Base-by-base conservation (phyloP, 2,329 filamentous ascomycete genomes). In the Exophiala viscosa region DNA sequence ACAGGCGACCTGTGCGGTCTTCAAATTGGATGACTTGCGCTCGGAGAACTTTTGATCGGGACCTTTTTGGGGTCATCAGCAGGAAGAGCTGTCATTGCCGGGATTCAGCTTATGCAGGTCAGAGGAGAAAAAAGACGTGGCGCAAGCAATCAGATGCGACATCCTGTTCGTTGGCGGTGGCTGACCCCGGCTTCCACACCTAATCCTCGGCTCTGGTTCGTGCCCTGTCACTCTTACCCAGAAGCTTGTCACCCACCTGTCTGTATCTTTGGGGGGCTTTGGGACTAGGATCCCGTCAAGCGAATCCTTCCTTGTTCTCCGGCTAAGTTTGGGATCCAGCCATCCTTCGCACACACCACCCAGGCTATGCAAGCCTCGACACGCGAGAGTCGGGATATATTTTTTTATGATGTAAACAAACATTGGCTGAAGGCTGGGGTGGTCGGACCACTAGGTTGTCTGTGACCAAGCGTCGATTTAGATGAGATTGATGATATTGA, bases 101-200 rank as follows among this genome's bases (percentile, higher is more conserved):
- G 40, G 18, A 28, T 23, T n/a, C 18, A 20, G 46, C 54, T 46
- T 28, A 47, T 47, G 54, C 54, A 42, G 35, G 28, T 44, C 35
- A 34, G 42, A 50, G 54, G 41, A 39, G 49, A 38, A n/a, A 14
- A 34, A n/a, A 31, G 31, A 17, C n/a, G 45, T 42, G 40, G 40
- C 40, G 40, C 43, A 45, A 33, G 41, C 49, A 56, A 56, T 56
- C 46, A 56, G 45, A 49, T 33, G 49, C 41, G 54, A 50, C 49
- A 15, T 41, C 41, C 18, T 38, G 40, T 36, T 42, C 20, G 48
- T 43, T 48, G 41, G 28, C 40, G 43, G 50, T 50, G 54, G 49
- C 49, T 50, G 46, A 56, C 50, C 50, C 53, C 54, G 46, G 36
- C 36, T 46, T 20, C 49, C 38, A 39, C 34, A 45, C 28, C 34